Conservation (phyloP, 495 filamentous ascomycete species). For the Aspergillus incahuasiensis region DNA sequence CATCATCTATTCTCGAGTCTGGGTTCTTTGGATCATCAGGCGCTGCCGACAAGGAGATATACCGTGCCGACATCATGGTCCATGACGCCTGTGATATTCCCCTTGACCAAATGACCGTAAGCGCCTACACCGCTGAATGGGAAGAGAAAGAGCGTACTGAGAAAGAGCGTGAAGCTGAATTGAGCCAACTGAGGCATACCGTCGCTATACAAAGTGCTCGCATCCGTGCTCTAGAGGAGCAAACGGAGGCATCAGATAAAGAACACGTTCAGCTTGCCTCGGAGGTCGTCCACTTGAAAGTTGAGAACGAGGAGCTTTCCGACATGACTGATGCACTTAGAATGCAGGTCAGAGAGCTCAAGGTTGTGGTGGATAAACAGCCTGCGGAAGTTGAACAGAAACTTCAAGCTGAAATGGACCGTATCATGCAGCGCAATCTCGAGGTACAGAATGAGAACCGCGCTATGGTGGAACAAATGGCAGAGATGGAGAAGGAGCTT, state of each 20-base stretch:
- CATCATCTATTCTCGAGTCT: constrained; percentile 83
- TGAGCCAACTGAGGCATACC: constrained; percentile 67
- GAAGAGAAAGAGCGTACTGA: constrained; percentile 76
- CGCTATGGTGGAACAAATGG: constrained; percentile 80
- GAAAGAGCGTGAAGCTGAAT: constrained; percentile 74
- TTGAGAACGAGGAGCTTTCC: constrained; percentile 83
- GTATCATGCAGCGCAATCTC: constrained; percentile 84
- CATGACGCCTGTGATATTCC: constrained; percentile 90
- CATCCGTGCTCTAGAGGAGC: constrained; percentile 79
- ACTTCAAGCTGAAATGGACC: constrained; percentile 82
- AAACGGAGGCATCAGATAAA: constrained; percentile 80
- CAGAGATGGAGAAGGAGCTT: constrained; percentile 89
- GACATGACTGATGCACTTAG: constrained; percentile 85
- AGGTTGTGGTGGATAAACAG: constrained; percentile 81
- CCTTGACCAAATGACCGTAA: constrained; percentile 74
- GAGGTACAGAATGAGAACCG: constrained; percentile 95
- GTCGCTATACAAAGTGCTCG: constrained; percentile 60
- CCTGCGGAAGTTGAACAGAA: constrained; percentile 80
- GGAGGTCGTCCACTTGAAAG: constrained; percentile 83
- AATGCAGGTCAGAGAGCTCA: constrained; percentile 76
- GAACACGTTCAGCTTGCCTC: constrained; percentile 92
- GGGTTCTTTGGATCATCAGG: constrained; percentile 95
- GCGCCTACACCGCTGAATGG: constrained; percentile 82
- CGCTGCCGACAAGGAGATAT: constrained; percentile 88
- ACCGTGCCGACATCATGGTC: constrained; percentile 88